Base-by-base conservation (phyloP, 192 early-diverging fungal genomes). In the Podila verticillata region DNA sequence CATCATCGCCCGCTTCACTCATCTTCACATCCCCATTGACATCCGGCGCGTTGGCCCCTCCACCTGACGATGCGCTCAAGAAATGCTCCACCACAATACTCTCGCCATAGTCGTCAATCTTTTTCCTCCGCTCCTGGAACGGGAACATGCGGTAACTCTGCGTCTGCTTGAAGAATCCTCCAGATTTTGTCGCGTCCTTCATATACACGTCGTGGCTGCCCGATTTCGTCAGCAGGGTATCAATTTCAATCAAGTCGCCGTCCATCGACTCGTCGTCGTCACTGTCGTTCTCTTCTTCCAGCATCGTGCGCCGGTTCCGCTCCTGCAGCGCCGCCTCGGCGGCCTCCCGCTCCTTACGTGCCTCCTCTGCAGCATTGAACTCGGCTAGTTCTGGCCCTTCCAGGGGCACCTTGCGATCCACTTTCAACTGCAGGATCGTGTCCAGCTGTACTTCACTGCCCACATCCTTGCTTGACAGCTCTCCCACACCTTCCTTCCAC, bases 31-130 rank as follows among this genome's bases (percentile, higher is more conserved):
- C 75, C 4, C 71, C 72, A 59, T 71, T 82, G 49, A 61, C 61
- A 47, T 79, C 77, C 24, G 63, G 68, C 19, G 70, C 84, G n/a
- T n/a, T n/a, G 34, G n/a, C 63, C 22, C 72, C 75, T 36, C 48
- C 75, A 26, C 17, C 19, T 1, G 75, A 79, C 0, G 75, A 71
- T 6, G 69, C 75, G 36, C 60, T 79, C 69, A 79, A 67, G 13
- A 84, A 93, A 35, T 86, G 75, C 36, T 88, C 85, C 7, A 90
- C 83, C 72, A 93, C 90, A 72, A 94, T 90, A 44, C 91, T 88
- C 82, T 97, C 92, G 56, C 95, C 92, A 86, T 98, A 99, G 70
- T 98, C 97, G 72, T 99, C 98, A 72, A 93, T 90, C 74, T 91
- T 91, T 57, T 93, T 93, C 64, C 92, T 87, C 56, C 88, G 86